Evolutionary conservation across 768 basidiomycete species (phyloP).

Genomic region (Sarcodon sp.): DNA sequence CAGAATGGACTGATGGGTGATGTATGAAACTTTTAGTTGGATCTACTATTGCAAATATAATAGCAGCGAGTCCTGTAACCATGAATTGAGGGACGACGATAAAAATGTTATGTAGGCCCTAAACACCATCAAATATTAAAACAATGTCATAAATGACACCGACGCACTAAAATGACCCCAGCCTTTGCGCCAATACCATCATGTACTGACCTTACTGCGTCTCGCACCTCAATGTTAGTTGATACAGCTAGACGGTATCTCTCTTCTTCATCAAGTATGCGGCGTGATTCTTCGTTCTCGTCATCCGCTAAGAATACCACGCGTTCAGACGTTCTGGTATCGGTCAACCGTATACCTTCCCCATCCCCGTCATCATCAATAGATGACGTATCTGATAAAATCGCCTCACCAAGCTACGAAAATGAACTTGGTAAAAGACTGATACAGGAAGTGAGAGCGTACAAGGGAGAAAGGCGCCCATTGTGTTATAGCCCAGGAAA

Average conservation of each 20-base stretch:
- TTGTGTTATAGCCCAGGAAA: slow-evolving; percentile 86
- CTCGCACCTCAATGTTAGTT: slow-evolving; percentile 2
- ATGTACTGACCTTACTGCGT: background rate
- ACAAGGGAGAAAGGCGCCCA: slow-evolving; percentile 93
- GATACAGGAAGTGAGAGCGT: slow-evolving; percentile 11
- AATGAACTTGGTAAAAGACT: too few relatives aligned
- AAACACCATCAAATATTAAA: slow-evolving; percentile 1
- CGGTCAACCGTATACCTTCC: slow-evolving; percentile 22
- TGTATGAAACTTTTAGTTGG: slow-evolving; percentile 32
- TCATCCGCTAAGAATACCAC: slow-evolving; percentile 5
- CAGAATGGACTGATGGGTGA: slow-evolving; percentile 12
- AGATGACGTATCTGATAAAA: slow-evolving; percentile 47
- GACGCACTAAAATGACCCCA: slow-evolving; percentile 71
- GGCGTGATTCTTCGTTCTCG: slow-evolving; percentile 12
- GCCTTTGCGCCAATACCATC: slow-evolving; percentile 62
- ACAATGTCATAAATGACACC: background rate
- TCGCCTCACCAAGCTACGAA: slow-evolving; percentile 61
- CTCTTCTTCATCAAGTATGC: slow-evolving; percentile 9
- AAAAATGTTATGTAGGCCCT: slow-evolving; percentile 95
- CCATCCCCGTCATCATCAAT: slow-evolving; percentile 16
- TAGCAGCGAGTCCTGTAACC: slow-evolving; percentile 72
- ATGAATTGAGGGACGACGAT: slow-evolving; percentile 92
- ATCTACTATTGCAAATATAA: slow-evolving; percentile 82
- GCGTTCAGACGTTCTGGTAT: slow-evolving; percentile 17
- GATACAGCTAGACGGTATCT: slow-evolving; percentile 10